phyloP scores from a whole-genome alignment of 2,329 filamentous ascomycete genomes.

The Epichloe hybrida region DNA sequence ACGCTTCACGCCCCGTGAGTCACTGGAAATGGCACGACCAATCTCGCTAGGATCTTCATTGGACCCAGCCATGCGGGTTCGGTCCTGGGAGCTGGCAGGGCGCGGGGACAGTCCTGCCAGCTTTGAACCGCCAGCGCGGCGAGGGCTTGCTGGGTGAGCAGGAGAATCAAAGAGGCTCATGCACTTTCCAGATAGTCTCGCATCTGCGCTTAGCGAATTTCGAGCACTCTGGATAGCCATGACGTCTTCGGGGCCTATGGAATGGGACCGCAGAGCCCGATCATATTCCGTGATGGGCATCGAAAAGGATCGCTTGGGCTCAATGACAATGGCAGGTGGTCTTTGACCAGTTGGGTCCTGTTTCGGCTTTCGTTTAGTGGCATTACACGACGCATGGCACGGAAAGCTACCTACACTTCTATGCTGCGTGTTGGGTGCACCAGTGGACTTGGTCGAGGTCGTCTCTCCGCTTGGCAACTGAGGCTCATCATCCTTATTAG shows the following conservation, averaged over 20 bases:
- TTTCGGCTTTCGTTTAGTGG: background rate
- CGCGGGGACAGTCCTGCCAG: constrained; percentile 44
- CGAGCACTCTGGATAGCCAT: constrained; percentile 38
- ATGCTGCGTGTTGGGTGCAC: constrained; percentile 20
- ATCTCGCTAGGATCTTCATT: constrained; percentile 39
- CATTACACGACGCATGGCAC: background rate
- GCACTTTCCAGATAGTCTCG: constrained; percentile 17
- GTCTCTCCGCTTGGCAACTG: background rate
- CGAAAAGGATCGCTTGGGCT: constrained; percentile 42
- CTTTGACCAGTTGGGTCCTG: constrained; percentile 24
- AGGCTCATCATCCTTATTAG: constrained; percentile 2
- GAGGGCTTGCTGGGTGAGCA: constrained; percentile 13
- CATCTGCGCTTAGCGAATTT: constrained; percentile 37
- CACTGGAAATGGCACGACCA: constrained; percentile 48
- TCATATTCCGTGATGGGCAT: constrained; percentile 48
- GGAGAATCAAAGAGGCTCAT: background rate
- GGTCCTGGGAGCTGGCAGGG: constrained; percentile 45
- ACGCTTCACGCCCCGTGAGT: constrained; percentile 33
- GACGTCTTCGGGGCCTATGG: constrained; percentile 42
- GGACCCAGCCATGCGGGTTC: constrained; percentile 24
- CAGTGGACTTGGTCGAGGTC: background rate
- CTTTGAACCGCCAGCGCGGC: constrained; percentile 23
- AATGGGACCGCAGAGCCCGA: constrained; percentile 47
- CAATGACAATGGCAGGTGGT: constrained; percentile 21
- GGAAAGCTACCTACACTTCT: constrained; percentile 31